Evolutionary conservation across 495 filamentous ascomycete species (phyloP), one percentile per base, ranked within the genome.

Genomic region (Pseudevernia furfuracea): DNA sequence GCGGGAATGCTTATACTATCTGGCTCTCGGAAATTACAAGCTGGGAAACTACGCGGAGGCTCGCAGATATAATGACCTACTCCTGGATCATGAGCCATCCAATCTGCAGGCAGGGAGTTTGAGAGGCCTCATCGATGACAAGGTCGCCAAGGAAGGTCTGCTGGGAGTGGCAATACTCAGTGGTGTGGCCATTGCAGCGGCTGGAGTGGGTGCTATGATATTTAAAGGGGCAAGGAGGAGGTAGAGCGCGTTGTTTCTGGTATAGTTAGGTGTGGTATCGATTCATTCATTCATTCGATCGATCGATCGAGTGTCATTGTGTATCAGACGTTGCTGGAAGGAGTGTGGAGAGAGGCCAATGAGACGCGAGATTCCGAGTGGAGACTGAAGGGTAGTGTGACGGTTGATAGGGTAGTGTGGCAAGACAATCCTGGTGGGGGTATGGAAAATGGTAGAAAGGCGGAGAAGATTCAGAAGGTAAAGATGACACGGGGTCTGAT

Each of bases 111-210:
- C 94, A 25, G 79, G 82, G 34, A 95, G 93, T 76, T 78, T 98
- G 71, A 84, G 87, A 67, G 78, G 82, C 34, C 76, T 97, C 74
- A 96, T 98, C 70, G 92, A 97, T 73, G 94, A 98, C 69, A 96
- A 92, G 76, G 94, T 98, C 65, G 87, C 90, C 48, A 93, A 86
- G 80, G 94, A 98, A 75, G 95, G 94, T 4, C 70, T 98, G 66
- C 79, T 97, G 79, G 94, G 94, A 37, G 91, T 96, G 66, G 94
- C 94, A n/a, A 97, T 98, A 74, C 84, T 97, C 55, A 91, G 94
- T 66, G 94, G 94, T 46, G 81, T 97, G 59, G 92, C 93, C 49
- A 86, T 97, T 67, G 92, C 90, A 12, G 94, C 92, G 17, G 93
- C 92, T n/a, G 85, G 96, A 34, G 87, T 97, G 37, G 94, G 93